Percentiles rank a stretch among this genome's conserved stretches.
Conservation (phyloP, 2,329 filamentous ascomycete genomes). For the Alternaria novae-zelandiae region DNA sequence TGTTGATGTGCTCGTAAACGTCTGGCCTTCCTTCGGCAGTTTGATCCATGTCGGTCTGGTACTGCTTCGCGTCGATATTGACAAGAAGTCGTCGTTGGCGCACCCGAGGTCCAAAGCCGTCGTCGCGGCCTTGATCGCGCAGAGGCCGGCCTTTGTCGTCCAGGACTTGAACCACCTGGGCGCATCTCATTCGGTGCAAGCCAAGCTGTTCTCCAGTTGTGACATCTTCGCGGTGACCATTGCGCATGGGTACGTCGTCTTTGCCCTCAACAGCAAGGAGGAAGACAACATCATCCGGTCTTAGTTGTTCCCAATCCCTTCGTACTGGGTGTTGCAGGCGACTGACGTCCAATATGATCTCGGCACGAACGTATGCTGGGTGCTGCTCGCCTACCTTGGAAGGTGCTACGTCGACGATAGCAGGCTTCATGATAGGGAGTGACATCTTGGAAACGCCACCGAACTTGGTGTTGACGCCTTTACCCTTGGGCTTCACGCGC, state of each 20-base stretch:
- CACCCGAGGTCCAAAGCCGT: conserved; percentile 66
- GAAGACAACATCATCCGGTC: conserved; percentile 88
- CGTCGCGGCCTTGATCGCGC: conserved; percentile 68
- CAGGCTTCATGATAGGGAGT: conserved; percentile 81
- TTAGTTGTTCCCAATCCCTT: conserved; percentile 87
- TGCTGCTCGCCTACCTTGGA: conserved; percentile 81
- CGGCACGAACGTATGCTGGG: conserved; percentile 84
- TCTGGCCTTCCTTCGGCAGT: conserved; percentile 72
- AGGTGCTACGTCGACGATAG: conserved; percentile 84
- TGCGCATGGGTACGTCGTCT: conserved; percentile 58
- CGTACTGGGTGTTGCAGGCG: conserved; percentile 77
- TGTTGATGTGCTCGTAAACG: conserved; percentile 83
- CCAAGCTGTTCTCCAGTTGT: conserved; percentile 68
- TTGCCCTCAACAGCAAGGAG: conserved; percentile 76
- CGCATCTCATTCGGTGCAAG: conserved; percentile 75
- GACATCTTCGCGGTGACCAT: conserved; percentile 58
- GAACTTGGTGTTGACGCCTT: conserved; percentile 73
- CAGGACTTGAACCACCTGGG: conserved; percentile 83
- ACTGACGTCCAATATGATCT: conserved; percentile 83
- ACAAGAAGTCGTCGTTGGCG: conserved; percentile 75
- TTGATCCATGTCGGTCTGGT: conserved; percentile 75
- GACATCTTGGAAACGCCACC: conserved; percentile 91
- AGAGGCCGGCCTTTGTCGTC: conserved; percentile 83
- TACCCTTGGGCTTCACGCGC: conserved; percentile 73
- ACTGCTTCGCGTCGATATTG: conserved; percentile 79